Evolutionary conservation across 1,139 yeast genomes (phyloP).

Genomic region (Yamadazyma buinensis): DNA sequence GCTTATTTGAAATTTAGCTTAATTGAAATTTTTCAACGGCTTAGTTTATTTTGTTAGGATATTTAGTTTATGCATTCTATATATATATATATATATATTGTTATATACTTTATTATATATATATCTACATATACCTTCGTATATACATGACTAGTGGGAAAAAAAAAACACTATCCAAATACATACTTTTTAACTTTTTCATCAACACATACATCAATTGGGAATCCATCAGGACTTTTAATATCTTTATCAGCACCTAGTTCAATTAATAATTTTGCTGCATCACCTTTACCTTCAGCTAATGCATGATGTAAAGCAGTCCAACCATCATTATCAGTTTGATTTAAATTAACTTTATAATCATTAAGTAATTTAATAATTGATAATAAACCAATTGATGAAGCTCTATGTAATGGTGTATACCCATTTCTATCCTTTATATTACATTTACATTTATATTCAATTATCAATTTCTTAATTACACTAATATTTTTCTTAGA

Average conservation of each 20-base stretch:
- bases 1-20: too few relatives aligned
- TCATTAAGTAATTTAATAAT: constrained; percentile 48
- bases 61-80: too few relatives aligned
- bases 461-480: constrained; percentile 47
- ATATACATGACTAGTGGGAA: too few relatives aligned
- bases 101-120: too few relatives aligned
- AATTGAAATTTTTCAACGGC: too few relatives aligned
- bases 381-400: constrained; percentile 65
- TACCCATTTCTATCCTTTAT: constrained; percentile 64
- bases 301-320: constrained; percentile 86
- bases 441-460: constrained; percentile 57
- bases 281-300: constrained; percentile 88
- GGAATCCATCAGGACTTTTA: constrained; percentile 52
- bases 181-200: constrained; percentile 13
- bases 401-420: constrained; percentile 79
- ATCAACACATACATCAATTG: constrained; percentile 25
- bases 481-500: constrained; percentile 59
- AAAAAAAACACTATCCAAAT: constrained; percentile 3
- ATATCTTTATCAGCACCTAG: constrained; percentile 63
- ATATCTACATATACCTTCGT: too few relatives aligned
- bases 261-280: constrained; percentile 57
- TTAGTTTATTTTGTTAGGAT: too few relatives aligned
- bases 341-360: constrained; percentile 62
- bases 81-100: too few relatives aligned
- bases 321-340: constrained; percentile 73